phyloP scores from a whole-genome alignment of 2,329 filamentous ascomycete genomes.

The Domatiomyces catenatus region DNA sequence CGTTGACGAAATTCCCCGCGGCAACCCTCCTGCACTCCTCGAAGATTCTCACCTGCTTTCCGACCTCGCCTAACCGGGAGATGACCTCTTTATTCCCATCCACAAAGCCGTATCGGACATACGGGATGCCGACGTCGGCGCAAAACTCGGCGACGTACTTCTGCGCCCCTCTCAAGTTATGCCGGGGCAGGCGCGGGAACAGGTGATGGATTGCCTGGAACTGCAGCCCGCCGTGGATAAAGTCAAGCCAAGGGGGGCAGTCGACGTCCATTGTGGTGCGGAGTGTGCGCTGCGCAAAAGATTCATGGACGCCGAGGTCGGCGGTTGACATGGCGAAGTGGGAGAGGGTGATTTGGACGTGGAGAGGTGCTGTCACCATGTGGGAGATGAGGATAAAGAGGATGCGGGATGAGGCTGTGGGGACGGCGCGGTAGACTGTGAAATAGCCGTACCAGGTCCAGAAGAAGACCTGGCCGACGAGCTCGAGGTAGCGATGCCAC shows the following conservation, averaged over 20 bases:
- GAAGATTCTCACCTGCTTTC: slow-evolving; percentile 61
- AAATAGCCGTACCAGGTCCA: slow-evolving; percentile 77
- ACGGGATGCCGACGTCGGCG: slow-evolving; percentile 65
- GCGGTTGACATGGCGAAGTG: slow-evolving; percentile 90
- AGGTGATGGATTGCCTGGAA: slow-evolving; percentile 83
- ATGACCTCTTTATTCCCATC: slow-evolving; percentile 72
- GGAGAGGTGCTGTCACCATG: slow-evolving; percentile 62
- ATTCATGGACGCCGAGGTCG: slow-evolving; percentile 68
- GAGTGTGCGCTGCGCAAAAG: slow-evolving; percentile 79
- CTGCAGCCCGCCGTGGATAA: slow-evolving; percentile 74
- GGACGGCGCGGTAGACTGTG: slow-evolving; percentile 59
- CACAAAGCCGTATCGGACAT: slow-evolving; percentile 75
- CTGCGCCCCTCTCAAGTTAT: slow-evolving; percentile 65
- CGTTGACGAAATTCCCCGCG: slow-evolving; percentile 12
- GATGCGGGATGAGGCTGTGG: slow-evolving; percentile 52
- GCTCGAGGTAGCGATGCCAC: slow-evolving; percentile 73
- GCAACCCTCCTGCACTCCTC: slow-evolving; percentile 51
- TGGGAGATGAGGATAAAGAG: slow-evolving; percentile 68
- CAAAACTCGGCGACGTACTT: slow-evolving; percentile 68
- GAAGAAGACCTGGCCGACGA: slow-evolving; percentile 62
- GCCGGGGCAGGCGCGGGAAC: slow-evolving; percentile 67
- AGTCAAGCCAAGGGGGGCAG: slow-evolving; percentile 76
- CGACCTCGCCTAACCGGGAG: slow-evolving; percentile 59
- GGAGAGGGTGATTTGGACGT: slow-evolving; percentile 79
- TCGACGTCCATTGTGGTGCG: slow-evolving; percentile 90